Base-by-base conservation (phyloP, 768 basidiomycete genomes). In the Hydnomerulius pinastri region DNA sequence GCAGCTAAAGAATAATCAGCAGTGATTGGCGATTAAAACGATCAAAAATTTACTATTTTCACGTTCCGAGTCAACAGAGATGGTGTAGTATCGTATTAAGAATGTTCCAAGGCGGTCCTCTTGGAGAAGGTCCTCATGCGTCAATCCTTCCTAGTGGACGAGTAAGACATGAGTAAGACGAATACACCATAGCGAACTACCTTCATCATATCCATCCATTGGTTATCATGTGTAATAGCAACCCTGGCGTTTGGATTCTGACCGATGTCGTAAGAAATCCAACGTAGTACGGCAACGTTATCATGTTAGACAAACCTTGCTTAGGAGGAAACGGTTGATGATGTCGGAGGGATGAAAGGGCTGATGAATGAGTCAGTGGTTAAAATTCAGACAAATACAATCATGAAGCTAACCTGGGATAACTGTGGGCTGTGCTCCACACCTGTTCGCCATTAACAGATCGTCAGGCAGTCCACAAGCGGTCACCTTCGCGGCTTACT, bases 181-280 rank as follows among this genome's bases (percentile, higher is more conserved):
- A 2, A 6, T 2, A 9, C 15, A 1, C 11, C 21, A 27, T 2
- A 15, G 4, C 18, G n/a, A 17, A 27, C 53, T 42, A 18, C 24
- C 20, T 48, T 13, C 7, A 55, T 12, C 46, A 57, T 55, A 13
- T 36, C 17, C 11, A 50, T 17, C 56, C 56, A 57, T 10, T 55
- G 25, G 9, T 42, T 30, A 12, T 57, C 56, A 5, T 57, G 56
- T 0, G 49, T 50, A 10, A 57, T 30, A 5, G 49, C 53, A n/a
- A 55, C 40, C 21, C 10, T 11, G 25, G 32, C 53, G 13, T 6
- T 3, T 13, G 21, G 21, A 48, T 44, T 41, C 53, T 57, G 11
- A 12, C 1, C 0, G n/a, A n/a, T n/a, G n/a, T n/a, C n/a, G n/a
- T n/a, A 11, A 29, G 13, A 13, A 1, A 1, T 27, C 38, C 4